These are phyloP conservation scores for Pseudoscleropodium purum DNA, from an alignment of 225 moss, liverwort and hornwort species.

Conservation along the genomic window DNA sequence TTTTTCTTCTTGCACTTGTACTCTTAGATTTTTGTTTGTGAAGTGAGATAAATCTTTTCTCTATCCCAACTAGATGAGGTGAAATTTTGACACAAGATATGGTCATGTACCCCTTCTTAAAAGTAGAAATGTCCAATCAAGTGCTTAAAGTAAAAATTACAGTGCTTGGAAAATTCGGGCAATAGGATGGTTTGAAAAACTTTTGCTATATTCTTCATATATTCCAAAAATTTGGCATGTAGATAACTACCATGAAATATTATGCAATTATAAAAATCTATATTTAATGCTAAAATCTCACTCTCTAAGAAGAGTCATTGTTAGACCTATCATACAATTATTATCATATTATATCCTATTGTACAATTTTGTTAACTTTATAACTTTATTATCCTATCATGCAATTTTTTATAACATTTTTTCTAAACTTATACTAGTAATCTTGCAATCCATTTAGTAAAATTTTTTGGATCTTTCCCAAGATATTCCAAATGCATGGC, in stretches of 20 bases:
- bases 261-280: not conserved
- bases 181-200: not conserved
- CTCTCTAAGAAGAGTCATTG: not conserved
- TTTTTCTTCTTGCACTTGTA: not conserved
- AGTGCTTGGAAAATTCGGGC: accelerated
- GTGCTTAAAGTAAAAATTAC: accelerated
- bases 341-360: too few species aligned
- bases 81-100: not conserved
- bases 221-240: not conserved
- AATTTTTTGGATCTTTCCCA: too few species aligned
- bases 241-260: not conserved
- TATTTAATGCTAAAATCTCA: not conserved
- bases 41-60: not conserved
- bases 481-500: not conserved
- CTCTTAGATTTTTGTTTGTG: not conserved
- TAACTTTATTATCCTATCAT: not conserved
- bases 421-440: not conserved
- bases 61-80: accelerated
- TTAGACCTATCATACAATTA: too few species aligned
- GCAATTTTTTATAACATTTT: too few species aligned
- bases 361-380: too few species aligned
- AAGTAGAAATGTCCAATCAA: accelerated
- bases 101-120: accelerated
- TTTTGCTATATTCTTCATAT: not conserved
- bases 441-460: accelerated